Conservation (phyloP, 179 eudicot species). For the Spergularia azorica region DNA sequence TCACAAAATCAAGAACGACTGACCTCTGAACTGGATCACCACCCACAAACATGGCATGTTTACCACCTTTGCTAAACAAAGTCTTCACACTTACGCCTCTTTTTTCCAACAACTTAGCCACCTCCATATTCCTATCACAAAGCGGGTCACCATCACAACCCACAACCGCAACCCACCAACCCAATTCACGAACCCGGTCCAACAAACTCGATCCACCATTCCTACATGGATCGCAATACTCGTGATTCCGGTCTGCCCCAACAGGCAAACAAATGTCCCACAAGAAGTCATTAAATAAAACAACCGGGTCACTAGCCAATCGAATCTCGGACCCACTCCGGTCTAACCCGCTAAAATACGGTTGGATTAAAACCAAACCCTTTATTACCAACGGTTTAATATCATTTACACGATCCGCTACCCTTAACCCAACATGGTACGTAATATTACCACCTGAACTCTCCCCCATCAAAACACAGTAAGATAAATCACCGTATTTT, state of each 20-base stretch:
- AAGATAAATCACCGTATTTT: constrained; percentile 40
- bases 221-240: constrained; percentile 41
- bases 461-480: constrained; percentile 47
- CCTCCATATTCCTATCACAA: constrained; percentile 44
- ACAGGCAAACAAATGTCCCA: constrained; percentile 58
- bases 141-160: constrained; percentile 50
- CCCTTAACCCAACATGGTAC: constrained; percentile 46
- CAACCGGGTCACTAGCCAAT: constrained; percentile 21
- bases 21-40: background rate
- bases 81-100: constrained; percentile 35
- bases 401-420: constrained; percentile 17
- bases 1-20: constrained; percentile 7
- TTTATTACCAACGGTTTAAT: constrained; percentile 34
- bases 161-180: constrained; percentile 45
- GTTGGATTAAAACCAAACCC: constrained; percentile 52
- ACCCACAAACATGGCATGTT: constrained; percentile 46
- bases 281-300: constrained; percentile 24
- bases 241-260: constrained; percentile 46
- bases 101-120: constrained; percentile 40
- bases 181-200: constrained; percentile 29
- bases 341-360: constrained; percentile 50
- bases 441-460: constrained; percentile 56
- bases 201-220: constrained; percentile 24
- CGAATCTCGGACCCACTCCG: constrained; percentile 47
- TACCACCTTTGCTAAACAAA: constrained; percentile 32